Evolutionary conservation across 768 basidiomycete genomes (phyloP).

Genomic region (Hydnomerulius pinastri): DNA sequence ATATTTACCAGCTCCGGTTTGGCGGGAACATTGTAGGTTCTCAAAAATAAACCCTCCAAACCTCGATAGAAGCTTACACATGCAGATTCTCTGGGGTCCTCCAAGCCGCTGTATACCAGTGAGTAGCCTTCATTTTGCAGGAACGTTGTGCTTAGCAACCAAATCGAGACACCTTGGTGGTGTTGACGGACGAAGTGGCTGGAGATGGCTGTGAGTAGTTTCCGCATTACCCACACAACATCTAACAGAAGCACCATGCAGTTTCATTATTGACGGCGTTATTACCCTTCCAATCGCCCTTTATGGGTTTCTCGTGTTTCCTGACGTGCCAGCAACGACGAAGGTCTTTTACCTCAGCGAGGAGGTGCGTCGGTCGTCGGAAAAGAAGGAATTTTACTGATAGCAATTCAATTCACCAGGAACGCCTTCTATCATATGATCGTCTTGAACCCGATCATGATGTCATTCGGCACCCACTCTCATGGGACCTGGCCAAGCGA

Average conservation of each 20-base stretch:
- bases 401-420: slow-evolving; percentile 36
- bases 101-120: slow-evolving; percentile 65
- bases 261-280: slow-evolving; percentile 70
- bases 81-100: slow-evolving; percentile 64
- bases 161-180: slow-evolving; percentile 55
- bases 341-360: slow-evolving; percentile 62
- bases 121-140: slow-evolving; percentile 11
- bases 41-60: background rate
- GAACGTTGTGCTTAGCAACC: background rate
- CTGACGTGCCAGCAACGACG: slow-evolving; percentile 66
- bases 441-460: slow-evolving; percentile 47
- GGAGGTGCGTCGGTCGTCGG: slow-evolving; percentile 42
- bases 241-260: slow-evolving; percentile 19
- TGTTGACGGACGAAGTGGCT: slow-evolving; percentile 54
- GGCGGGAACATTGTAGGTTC: slow-evolving; percentile 56
- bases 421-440: slow-evolving; percentile 51
- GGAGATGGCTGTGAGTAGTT: slow-evolving; percentile 59
- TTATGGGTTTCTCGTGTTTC: slow-evolving; percentile 73
- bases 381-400: background rate
- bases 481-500: slow-evolving; percentile 48
- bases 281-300: slow-evolving; percentile 72
- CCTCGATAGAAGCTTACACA: background rate
- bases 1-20: slow-evolving; percentile 70
- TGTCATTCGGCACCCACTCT: slow-evolving; percentile 43
- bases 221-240: background rate